Conservation (phyloP, 768 basidiomycete species). For the Rhodotorula babjevae region DNA sequence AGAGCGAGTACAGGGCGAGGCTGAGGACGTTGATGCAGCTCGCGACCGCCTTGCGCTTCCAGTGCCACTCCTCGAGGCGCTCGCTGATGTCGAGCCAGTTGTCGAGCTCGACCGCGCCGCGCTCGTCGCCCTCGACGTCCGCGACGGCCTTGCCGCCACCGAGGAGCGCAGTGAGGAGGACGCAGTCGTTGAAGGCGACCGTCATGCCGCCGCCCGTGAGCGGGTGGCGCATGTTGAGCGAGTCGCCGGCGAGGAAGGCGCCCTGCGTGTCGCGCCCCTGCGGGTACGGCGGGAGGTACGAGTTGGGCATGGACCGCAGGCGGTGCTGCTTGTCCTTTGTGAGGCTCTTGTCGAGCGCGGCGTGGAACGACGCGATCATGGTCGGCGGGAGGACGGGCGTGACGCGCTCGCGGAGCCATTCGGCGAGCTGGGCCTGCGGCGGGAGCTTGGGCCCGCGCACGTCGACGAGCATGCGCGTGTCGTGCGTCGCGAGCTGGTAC, state of each 20-base stretch:
- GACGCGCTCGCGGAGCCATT: conserved; percentile 66
- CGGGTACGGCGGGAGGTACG: conserved; percentile 74
- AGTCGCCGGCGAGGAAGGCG: conserved; percentile 81
- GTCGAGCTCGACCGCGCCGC: conserved; percentile 43
- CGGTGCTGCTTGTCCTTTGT: conserved; percentile 50
- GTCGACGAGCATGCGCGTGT: conserved; percentile 91
- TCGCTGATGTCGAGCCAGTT: conserved; percentile 49
- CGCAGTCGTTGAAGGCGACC: conserved; percentile 81
- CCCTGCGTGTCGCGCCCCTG: conserved; percentile 62
- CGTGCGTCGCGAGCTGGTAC: conserved; percentile 77
- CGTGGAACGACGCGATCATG: conserved; percentile 62
- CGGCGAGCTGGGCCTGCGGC: conserved; percentile 50
- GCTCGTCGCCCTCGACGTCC: conserved; percentile 24
- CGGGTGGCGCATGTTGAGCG: conserved; percentile 99
- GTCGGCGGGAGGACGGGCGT: conserved; percentile 73
- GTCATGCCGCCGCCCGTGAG: conserved; percentile 97
- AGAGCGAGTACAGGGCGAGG: conserved; percentile 87
- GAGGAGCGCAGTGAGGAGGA: conserved; percentile 63
- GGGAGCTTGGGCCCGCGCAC: conserved; percentile 75
- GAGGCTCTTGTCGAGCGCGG: conserved; percentile 60
- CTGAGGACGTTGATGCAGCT: conserved; percentile 88
- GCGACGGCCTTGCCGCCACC: conserved; percentile 40
- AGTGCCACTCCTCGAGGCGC: conserved; percentile 70
- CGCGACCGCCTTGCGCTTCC: conserved; percentile 73
- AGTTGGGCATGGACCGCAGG: conserved; percentile 88